These are phyloP conservation scores for Geum urbanum DNA, from an alignment of 306 rosid genomes.

Conservation along the genomic window DNA sequence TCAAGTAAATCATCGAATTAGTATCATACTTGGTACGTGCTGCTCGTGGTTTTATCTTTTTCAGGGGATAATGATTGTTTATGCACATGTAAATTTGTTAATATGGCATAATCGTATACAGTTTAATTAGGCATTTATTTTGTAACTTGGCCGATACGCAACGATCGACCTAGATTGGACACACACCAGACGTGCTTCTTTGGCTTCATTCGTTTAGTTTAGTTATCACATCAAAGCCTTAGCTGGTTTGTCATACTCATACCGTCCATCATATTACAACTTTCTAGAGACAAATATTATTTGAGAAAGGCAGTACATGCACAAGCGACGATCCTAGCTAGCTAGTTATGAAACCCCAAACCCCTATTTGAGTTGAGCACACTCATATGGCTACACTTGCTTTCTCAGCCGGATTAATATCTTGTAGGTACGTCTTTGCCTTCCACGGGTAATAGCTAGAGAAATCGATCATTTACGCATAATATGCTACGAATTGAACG, in stretches of 20 bases:
- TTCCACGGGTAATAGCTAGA: no score
- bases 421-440: no score
- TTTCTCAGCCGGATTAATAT: no score
- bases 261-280: neutral
- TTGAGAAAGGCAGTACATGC: no score
- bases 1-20: neutral
- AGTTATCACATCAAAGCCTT: neutral
- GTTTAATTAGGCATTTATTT: neutral
- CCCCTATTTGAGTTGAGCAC: neutral
- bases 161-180: neutral
- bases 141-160: neutral
- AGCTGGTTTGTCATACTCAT: neutral
- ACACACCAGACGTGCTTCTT: neutral
- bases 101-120: neutral
- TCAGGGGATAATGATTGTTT: neutral
- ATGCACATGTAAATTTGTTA: neutral
- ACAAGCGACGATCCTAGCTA: no score
- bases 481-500: neutral
- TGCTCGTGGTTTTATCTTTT: neutral
- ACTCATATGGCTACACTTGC: no score
- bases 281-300: neutral
- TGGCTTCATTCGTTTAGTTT: neutral
- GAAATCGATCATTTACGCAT: no score
- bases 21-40: neutral
- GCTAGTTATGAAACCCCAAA: no score